Evolutionary conservation across 116 monocot species (phyloP).

Genomic region (Iris pallida): DNA sequence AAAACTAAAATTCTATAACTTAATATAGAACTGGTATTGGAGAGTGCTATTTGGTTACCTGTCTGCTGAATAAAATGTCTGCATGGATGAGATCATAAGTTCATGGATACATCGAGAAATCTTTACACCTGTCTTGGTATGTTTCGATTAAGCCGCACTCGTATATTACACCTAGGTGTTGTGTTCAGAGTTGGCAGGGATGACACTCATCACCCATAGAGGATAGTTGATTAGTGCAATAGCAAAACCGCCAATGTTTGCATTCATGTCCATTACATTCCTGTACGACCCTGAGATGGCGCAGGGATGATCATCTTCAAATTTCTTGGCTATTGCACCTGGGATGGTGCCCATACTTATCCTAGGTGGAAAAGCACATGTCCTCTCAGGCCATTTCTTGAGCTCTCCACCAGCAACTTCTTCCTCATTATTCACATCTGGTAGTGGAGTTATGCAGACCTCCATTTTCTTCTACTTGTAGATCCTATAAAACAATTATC

Average conservation of each 20-base stretch:
- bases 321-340: slow-evolving; percentile 21
- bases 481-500: too few relatives aligned
- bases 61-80: slow-evolving; percentile 39
- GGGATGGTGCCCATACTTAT: slow-evolving; percentile 26
- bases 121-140: slow-evolving; percentile 51
- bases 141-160: slow-evolving; percentile 45
- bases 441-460: slow-evolving; percentile 40
- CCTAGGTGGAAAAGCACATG: slow-evolving; percentile 39
- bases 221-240: slow-evolving; percentile 31
- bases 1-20: too few relatives aligned
- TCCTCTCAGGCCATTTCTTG: slow-evolving; percentile 40
- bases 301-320: slow-evolving; percentile 35
- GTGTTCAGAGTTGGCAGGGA: slow-evolving; percentile 20
- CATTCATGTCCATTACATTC: slow-evolving; percentile 58
- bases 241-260: slow-evolving; percentile 41
- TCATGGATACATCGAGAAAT: slow-evolving; percentile 45
- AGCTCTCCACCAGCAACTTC: slow-evolving; percentile 42
- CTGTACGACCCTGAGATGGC: slow-evolving; percentile 24
- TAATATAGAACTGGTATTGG: too few relatives aligned
- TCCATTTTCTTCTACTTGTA: slow-evolving; percentile 48
- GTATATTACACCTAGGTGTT: slow-evolving; percentile 41
- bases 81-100: slow-evolving; percentile 48
- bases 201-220: slow-evolving; percentile 52
- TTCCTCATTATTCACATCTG: slow-evolving; percentile 27
- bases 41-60: too few relatives aligned